Evolutionary conservation across 345 rosid species (phyloP), one percentile per base, ranked within the genome.

Genomic region (Salix dunnii): DNA sequence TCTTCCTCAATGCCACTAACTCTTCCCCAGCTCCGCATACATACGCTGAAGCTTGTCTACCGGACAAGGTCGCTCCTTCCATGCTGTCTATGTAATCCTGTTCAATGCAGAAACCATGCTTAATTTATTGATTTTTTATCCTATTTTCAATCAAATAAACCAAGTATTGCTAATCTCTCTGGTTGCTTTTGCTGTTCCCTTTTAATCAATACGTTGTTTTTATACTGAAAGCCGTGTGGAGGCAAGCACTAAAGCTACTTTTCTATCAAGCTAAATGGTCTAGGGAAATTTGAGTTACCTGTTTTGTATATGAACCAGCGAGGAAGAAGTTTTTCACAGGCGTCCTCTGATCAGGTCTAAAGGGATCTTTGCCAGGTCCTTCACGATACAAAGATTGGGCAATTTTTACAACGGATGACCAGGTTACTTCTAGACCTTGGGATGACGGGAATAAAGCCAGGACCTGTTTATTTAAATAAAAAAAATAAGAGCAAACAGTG

Each of bases 71-170:
- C 5, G 99, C 99, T 48, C 97, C 98, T 83, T 96, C 99, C 99
- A 92, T 96, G 74, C 98, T 96, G 81, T 96, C 99, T 80, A 96
- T 93, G 86, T 96, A 96, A 80, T 96, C 99, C 99, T 93, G 90
- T 28, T 75, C 48, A 68, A 74, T 55, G 27, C 7, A 25, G 42
- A 58, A 72, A 49, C 20, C 16, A 40, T 21, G 25, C 40, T 11
- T 28, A 3, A 25, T n/a, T 53, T 53, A 12, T 42, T 23, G 17
- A 16, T 5, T 38, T 28, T 6, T 40, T 31, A 11, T 33, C 12
- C 16, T 40, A 46, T 7, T 27, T 63, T 21, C 55, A 62, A 10
- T 43, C 42, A 18, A 23, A 64, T 7, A 48, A 33, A 53, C 3
- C 27, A 49, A 7, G 53, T 16, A 27, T 31, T 33, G 35, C 27